Evolutionary conservation across 495 filamentous ascomycete genomes (phyloP).

Genomic region (Neurospora discreta): DNA sequence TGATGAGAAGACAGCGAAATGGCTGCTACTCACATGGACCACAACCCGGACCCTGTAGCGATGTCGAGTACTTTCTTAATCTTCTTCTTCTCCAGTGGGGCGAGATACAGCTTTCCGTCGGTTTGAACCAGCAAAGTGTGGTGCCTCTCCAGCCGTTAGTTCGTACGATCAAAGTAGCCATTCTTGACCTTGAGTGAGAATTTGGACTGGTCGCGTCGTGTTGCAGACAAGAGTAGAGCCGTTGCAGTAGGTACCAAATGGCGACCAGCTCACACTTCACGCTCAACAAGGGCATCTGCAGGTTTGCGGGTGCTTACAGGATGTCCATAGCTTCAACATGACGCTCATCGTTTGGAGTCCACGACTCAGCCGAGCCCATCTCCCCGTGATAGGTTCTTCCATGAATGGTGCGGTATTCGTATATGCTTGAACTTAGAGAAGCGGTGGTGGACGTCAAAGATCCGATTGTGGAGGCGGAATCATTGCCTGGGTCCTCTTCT

Average conservation of each 20-base stretch:
- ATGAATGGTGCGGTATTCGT: constrained; percentile 21
- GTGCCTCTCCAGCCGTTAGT: constrained; percentile 12
- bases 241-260: too few relatives aligned
- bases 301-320: constrained; percentile 5
- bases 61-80: constrained; percentile 49
- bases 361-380: not conserved
- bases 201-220: too few relatives aligned
- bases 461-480: not conserved
- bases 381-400: constrained; percentile 21
- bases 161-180: not conserved
- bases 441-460: constrained; percentile 9
- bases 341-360: constrained; percentile 17
- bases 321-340: constrained; percentile 18
- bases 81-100: constrained; percentile 16
- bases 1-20: not conserved
- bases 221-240: too few relatives aligned
- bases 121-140: constrained; percentile 14
- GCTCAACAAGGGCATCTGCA: not conserved
- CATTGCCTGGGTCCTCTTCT: not conserved
- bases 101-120: constrained; percentile 32
- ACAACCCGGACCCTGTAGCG: constrained; percentile 52
- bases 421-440: constrained; percentile 23
- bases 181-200: not conserved
- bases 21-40: constrained; percentile 22
- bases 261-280: not conserved